A percentile compares a stretch with the other conserved stretches of the same genome.
These are phyloP conservation scores for Ensete ventricosum DNA, from an alignment of 176 grass and related monocot genomes.

Conservation along the genomic window DNA sequence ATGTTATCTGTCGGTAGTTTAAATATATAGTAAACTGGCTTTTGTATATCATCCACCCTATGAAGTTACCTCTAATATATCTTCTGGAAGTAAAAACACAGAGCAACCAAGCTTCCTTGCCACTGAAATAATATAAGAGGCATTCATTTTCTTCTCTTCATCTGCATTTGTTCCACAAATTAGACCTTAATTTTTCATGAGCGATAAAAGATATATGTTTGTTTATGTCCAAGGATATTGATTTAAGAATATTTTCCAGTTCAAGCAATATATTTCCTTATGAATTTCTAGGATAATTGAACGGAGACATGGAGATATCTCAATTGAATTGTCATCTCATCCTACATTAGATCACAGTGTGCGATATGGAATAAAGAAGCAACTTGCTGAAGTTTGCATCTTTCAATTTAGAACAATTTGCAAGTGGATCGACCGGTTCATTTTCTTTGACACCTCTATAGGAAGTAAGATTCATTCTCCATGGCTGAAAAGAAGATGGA, in stretches of 20 bases:
- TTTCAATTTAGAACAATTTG: no score
- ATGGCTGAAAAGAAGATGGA: no score
- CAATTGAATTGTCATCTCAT: no score
- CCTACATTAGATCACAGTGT: no score
- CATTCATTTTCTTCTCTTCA: constrained; percentile 96
- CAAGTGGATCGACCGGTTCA: no score
- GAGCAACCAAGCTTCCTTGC: constrained; percentile 97
- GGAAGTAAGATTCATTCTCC: no score
- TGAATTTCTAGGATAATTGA: no score
- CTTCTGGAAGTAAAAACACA: constrained; percentile 93
- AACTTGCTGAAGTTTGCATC: no score
- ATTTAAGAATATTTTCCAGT: neutral
- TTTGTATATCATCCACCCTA: neutral
- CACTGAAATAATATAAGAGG: constrained; percentile 93
- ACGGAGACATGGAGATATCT: no score
- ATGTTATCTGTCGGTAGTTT: neutral
- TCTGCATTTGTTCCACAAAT: constrained; percentile 32
- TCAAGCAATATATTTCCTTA: neutral
- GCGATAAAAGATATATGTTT: neutral
- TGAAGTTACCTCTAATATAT: constrained; percentile 69
- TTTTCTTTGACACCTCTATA: no score
- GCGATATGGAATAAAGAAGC: no score
- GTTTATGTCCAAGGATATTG: neutral
- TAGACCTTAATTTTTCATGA: neutral
- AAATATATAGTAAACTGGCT: neutral